Percentiles rank a stretch among this genome's conserved stretches.
Evolutionary conservation across 75 land plant genomes (phyloP).

Genomic region (Picea sitchensis): DNA sequence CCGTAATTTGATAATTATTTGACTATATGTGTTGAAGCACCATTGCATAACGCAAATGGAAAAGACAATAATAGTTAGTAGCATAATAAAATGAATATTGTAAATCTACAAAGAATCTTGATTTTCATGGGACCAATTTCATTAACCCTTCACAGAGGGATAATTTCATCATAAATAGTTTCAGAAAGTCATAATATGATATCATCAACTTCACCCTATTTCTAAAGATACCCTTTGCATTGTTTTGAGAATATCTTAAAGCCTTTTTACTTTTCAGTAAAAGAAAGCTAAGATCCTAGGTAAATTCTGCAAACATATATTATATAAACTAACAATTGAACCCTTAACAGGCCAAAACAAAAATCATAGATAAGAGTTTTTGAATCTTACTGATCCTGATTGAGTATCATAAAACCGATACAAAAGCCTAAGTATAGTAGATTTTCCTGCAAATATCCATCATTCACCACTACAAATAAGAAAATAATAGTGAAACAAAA

Average conservation of each 20-base stretch:
- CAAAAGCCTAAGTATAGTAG: conserved; percentile 78
- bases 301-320: background rate
- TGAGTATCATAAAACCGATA: conserved; percentile 86
- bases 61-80: background rate
- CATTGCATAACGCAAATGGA: background rate
- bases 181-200: background rate
- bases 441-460: conserved; percentile 60
- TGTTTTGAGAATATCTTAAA: background rate
- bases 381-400: conserved; percentile 66
- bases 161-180: background rate
- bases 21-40: too few relatives aligned
- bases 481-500: too few relatives aligned
- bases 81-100: background rate
- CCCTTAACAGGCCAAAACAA: background rate
- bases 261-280: too few relatives aligned
- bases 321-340: background rate
- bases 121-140: background rate
- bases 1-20: too few relatives aligned
- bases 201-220: background rate
- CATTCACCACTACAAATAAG: too few relatives aligned
- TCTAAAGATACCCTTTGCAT: background rate
- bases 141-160: background rate
- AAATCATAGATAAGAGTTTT: background rate
- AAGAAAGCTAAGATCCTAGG: background rate
- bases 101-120: background rate